Base-by-base conservation (phyloP, 1,284 basidiomycete species). In the Sanghuangporus sanghuang region DNA sequence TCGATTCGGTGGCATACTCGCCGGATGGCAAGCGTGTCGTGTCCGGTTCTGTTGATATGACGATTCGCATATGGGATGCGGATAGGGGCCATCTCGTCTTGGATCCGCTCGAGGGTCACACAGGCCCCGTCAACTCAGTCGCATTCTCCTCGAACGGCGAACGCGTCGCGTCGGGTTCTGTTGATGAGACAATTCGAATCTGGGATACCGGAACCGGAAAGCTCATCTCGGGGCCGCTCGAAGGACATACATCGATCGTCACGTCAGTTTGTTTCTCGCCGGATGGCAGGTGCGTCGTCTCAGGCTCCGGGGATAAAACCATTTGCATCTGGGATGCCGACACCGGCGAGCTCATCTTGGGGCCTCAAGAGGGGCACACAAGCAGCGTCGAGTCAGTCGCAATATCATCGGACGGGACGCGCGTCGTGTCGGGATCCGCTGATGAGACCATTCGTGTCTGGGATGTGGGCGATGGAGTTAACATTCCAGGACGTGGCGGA, bases 361-460 rank as follows among this genome's bases (percentile, higher is more conserved):
- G 21, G 2, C 49, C 49, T 4, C 7, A 32, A 4, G 21, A 32
- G 21, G 79, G 78, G 3, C 79, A 80, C 69, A 73, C 73, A 67
- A 73, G 73, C 59, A 73, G 76, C 66, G 78, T 80, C 62, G 77
- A 76, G 68, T 76, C 76, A 32, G 71, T 80, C 48, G 75, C 75
- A 23, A 79, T 76, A 67, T 75, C 74, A 8, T 73, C 74, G n/a
- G 76, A 79, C 65, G 67, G 61, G 3, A 57, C 42, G 18, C 36
- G 40, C 11, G 32, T 69, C 36, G 57, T 59, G 14, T 67, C 68
- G 8, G 63, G 63, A 9, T 65, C 64, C 18, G n/a, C n/a, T 42
- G 99, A 99, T 82, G 98, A 95, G 84, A 98, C 97, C 64, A 95
- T 93, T 50, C 84, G 96, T 64, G 95, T 96, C 71, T 99, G 96